phyloP scores from a whole-genome alignment of 352 stramenopile species.

The Phytopythium ostracodes region DNA sequence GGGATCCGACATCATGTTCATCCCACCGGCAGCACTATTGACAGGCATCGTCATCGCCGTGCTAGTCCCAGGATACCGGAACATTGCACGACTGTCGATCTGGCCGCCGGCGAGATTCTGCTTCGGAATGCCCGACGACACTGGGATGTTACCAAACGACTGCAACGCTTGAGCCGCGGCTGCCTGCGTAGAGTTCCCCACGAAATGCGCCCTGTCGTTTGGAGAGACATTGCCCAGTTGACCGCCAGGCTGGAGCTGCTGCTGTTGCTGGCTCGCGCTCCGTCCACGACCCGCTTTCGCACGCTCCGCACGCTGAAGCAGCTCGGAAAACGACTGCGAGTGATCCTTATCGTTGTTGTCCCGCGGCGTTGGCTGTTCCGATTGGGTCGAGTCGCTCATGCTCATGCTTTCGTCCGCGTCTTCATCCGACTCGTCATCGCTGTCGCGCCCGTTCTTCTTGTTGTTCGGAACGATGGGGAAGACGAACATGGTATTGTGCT shows the following conservation, averaged over 20 bases:
- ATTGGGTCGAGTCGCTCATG: constrained; percentile 11
- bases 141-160: neutral
- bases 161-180: constrained; percentile 2
- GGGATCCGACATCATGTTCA: constrained; percentile 54
- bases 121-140: neutral
- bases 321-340: constrained; percentile 2
- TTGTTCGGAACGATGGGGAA: constrained; percentile 71
- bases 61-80: neutral
- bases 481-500: constrained; percentile 73
- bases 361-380: constrained; percentile 5
- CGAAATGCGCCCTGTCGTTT: neutral
- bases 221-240: neutral
- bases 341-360: constrained; percentile 3
- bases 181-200: neutral
- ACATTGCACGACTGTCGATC: neutral
- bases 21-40: constrained; percentile 4
- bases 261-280: neutral
- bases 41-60: neutral
- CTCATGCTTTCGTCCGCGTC: constrained; percentile 23
- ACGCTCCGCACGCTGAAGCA: neutral
- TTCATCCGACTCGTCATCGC: constrained; percentile 33
- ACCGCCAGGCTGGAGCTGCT: neutral
- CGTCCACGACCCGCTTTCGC: neutral
- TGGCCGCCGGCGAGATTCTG: neutral
- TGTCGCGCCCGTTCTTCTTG: constrained; percentile 25